Percentiles rank a stretch among this genome's conserved stretches.
phyloP scores from a whole-genome alignment of 805 yeast genomes.

The Komagataella kurtzmanii region DNA sequence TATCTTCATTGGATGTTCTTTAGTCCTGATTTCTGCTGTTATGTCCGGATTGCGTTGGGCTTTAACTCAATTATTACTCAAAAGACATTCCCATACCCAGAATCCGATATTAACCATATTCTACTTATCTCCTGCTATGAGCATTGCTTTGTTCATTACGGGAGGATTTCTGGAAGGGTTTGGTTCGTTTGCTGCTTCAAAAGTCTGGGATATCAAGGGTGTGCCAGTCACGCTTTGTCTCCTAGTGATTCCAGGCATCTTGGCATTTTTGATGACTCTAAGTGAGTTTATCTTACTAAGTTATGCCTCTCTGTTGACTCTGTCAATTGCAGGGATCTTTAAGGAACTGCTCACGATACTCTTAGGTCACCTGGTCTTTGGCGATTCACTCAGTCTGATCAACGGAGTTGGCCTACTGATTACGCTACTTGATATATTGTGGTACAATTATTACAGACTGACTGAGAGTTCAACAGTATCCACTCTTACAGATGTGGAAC shows the following conservation, averaged over 20 bases:
- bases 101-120: constrained; percentile 79
- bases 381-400: constrained; percentile 52
- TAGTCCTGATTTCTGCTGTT: constrained; percentile 68
- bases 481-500: neutral
- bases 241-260: constrained; percentile 66
- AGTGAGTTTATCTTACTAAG: constrained; percentile 77
- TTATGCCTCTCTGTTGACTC: constrained; percentile 71
- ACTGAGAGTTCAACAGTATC: constrained; percentile 9
- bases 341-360: constrained; percentile 81
- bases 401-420: constrained; percentile 65
- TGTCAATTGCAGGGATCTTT: constrained; percentile 85
- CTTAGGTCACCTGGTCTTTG: constrained; percentile 55
- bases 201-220: constrained; percentile 58
- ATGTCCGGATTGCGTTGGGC: constrained; percentile 94
- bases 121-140: constrained; percentile 80
- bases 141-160: constrained; percentile 38
- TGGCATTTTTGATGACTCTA: constrained; percentile 83
- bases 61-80: constrained; percentile 72
- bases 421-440: constrained; percentile 65
- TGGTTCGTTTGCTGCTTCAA: constrained; percentile 31
- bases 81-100: constrained; percentile 39
- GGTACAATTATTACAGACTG: constrained; percentile 66
- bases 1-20: constrained; percentile 43
- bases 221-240: constrained; percentile 37
- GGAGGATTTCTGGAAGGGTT: constrained; percentile 68